Conservation (phyloP, 352 stramenopile species). For the Phytophthora fragariae region DNA sequence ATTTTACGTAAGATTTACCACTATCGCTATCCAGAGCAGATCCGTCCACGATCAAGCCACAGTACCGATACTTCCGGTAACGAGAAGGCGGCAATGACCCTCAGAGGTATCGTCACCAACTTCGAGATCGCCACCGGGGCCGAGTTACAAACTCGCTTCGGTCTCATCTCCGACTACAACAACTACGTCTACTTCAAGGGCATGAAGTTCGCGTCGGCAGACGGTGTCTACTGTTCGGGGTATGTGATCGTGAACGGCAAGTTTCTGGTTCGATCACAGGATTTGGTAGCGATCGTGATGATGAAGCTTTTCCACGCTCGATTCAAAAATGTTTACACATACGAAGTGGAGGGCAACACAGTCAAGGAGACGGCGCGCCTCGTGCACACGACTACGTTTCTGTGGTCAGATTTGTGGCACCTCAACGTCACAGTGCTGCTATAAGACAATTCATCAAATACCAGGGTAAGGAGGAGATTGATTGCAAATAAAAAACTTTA, state of each 20-base stretch:
- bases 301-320: conserved; percentile 34
- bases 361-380: conserved; percentile 39
- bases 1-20: conserved; percentile 26
- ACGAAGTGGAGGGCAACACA: conserved; percentile 36
- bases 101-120: conserved; percentile 26
- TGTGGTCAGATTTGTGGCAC: conserved; percentile 24
- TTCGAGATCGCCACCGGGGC: conserved; percentile 36
- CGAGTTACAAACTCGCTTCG: conserved; percentile 31
- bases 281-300: conserved; percentile 26
- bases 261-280: conserved; percentile 39
- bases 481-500: no score
- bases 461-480: neutral
- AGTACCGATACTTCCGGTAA: conserved; percentile 17
- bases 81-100: conserved; percentile 5
- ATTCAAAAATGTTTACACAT: conserved; percentile 33
- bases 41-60: conserved; percentile 4
- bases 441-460: neutral
- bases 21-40: conserved; percentile 13
- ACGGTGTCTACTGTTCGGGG: conserved; percentile 43
- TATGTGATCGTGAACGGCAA: conserved; percentile 48
- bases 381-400: conserved; percentile 33
- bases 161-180: conserved; percentile 43
- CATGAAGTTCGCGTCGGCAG: conserved; percentile 42
- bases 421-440: conserved; percentile 36
- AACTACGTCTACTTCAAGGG: conserved; percentile 47